Evolutionary conservation across 192 early-diverging fungal genomes (phyloP).

Genomic region (Linnemannia elongata): DNA sequence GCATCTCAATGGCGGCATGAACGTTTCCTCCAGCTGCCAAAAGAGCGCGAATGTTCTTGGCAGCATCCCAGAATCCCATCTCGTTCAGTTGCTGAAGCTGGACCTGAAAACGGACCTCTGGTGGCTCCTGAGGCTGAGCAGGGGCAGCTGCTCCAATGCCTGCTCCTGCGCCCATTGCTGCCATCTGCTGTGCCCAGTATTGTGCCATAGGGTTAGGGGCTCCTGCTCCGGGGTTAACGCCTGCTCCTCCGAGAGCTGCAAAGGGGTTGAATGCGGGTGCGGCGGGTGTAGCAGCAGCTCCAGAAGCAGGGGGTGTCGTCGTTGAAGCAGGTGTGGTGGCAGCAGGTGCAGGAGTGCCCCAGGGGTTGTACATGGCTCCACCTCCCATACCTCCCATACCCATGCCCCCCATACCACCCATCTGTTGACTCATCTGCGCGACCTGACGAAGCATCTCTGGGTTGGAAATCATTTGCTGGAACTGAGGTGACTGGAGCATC

Average conservation of each 20-base stretch:
- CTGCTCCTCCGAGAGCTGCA: constrained; percentile 39
- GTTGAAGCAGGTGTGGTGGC: constrained; percentile 24
- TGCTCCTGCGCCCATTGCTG: constrained; percentile 47
- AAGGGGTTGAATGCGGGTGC: constrained; percentile 49
- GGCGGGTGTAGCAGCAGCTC: constrained; percentile 28
- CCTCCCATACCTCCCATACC: constrained; percentile 32
- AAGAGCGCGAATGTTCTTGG: constrained; percentile 92
- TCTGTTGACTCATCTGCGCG: constrained; percentile 71
- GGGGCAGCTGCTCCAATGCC: constrained; percentile 55
- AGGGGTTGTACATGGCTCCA: constrained; percentile 41
- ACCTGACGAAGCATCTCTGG: constrained; percentile 85
- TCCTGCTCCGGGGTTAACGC: constrained; percentile 42
- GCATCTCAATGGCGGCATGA: constrained; percentile 92
- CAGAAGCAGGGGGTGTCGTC: constrained; percentile 34
- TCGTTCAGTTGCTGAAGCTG: constrained; percentile 92
- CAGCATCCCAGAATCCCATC: constrained; percentile 95
- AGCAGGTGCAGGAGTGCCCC: constrained; percentile 35
- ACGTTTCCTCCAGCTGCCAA: constrained; percentile 88
- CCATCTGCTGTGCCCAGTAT: constrained; percentile 58
- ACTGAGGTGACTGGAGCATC: constrained; percentile 85
- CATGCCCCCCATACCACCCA: constrained; percentile 48
- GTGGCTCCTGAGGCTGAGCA: constrained; percentile 59
- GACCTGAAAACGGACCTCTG: constrained; percentile 75
- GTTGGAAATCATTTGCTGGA: constrained; percentile 87
- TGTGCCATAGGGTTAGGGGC: constrained; percentile 52